Evolutionary conservation across 2,329 filamentous ascomycete genomes (phyloP).

Genomic region (Hypoxylon sp.): DNA sequence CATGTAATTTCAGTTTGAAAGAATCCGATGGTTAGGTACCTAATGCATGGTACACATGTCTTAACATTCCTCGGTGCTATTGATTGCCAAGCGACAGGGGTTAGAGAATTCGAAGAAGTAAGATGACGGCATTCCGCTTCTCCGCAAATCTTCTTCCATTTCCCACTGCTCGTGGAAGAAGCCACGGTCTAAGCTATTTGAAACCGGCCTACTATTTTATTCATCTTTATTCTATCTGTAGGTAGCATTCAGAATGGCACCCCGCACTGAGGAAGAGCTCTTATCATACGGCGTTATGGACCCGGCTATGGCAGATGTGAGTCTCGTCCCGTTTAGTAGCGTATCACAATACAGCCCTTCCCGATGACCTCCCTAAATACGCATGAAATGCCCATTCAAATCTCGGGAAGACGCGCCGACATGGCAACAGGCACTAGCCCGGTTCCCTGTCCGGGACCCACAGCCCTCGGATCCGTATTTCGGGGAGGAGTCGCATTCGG

Average conservation of each 20-base stretch:
- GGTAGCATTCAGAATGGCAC: constrained; percentile 32
- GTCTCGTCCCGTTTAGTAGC: constrained; percentile 6
- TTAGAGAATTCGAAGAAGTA: neutral
- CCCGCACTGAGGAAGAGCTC: constrained; percentile 44
- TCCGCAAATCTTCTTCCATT: neutral
- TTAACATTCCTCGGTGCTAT: neutral
- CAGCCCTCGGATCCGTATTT: constrained; percentile 46
- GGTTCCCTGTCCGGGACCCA: constrained; percentile 41
- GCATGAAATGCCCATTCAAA: neutral
- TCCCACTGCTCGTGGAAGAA: neutral
- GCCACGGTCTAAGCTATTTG: neutral
- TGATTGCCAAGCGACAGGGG: neutral
- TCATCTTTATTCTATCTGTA: neutral
- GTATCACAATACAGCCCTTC: neutral
- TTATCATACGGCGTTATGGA: constrained; percentile 44
- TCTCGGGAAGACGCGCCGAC: neutral
- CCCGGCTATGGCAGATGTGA: constrained; percentile 43
- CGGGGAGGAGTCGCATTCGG: constrained; percentile 39
- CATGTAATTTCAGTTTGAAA: too few relatives aligned
- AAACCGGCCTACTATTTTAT: neutral
- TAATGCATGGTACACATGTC: too few relatives aligned
- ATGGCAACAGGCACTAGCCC: constrained; percentile 38
- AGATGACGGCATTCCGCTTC: neutral
- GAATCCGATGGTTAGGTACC: too few relatives aligned
- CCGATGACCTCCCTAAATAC: neutral